Evolutionary conservation across 805 yeast genomes (phyloP), one percentile per base, ranked within the genome.

Genomic region (Saccharomyces eubayanus): DNA sequence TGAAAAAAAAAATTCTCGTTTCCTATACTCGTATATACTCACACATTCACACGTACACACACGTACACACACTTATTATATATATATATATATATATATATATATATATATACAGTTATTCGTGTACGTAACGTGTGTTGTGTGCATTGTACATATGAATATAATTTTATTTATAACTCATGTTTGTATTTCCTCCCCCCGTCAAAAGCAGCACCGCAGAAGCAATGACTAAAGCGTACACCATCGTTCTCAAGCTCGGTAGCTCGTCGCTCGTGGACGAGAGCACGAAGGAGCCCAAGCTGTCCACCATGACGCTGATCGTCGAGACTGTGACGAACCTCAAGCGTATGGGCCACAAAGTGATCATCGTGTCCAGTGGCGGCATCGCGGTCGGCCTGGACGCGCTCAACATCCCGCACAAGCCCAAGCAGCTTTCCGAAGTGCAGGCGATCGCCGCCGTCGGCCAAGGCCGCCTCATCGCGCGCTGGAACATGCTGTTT

Each of bases 361-460:
- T 94, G 3, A 85, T 94, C 3, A 76, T 94, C 30, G 99, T 94
- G 2, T 87, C 96, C 0, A 87, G 96, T 1, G 99, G 98, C 50
- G 97, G 97, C 53, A 89, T 95, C 66, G 98, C 98, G 1, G 90
- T 90, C 53, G 99, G 99, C 0, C 72, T 94, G 73, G 87, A 86
- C 63, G 78, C 92, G 10, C 78, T 89, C 71, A 83, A 84, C 0
- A 59, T 87, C 49, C 71, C 71, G 3, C 74, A 74, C 45, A 83
- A 90, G 55, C 98, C 99, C 2, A 85, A 81, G 56, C 79, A 80
- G 53, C 72, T 92, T 52, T 79, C 97, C 0, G 84, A 84, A 28
- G 85, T 85, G 3, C 99, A 94, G 73, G 98, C 97, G 0, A 73
- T 92, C 47, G 97, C 99, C 0, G 96, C 97, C 1, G 85, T 94